Percentiles rank a stretch among this genome's conserved stretches.
These are phyloP conservation scores for Alternaria gaisen DNA, from an alignment of 2,329 filamentous ascomycete genomes.

Conservation along the genomic window DNA sequence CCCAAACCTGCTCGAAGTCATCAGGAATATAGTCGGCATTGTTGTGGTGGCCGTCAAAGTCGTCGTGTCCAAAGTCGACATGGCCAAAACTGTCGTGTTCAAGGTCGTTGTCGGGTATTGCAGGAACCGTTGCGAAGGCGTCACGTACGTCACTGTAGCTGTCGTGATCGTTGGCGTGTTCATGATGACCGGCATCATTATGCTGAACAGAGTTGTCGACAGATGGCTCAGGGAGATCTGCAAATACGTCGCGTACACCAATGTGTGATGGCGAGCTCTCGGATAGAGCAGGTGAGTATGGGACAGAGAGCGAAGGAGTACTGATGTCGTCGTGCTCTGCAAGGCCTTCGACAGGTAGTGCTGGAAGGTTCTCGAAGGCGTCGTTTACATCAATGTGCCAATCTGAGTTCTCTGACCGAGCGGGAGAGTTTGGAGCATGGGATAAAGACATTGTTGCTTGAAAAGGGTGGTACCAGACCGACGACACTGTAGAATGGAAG, in stretches of 20 bases:
- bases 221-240: neutral
- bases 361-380: neutral
- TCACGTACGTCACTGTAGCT: neutral
- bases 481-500: neutral
- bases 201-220: neutral
- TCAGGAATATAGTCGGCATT: neutral
- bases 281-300: neutral
- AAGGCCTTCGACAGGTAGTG: neutral
- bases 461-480: conserved; percentile 3
- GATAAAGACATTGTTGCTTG: conserved; percentile 1
- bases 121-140: neutral
- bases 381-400: neutral
- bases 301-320: neutral
- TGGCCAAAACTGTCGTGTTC: neutral
- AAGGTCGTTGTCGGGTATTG: neutral
- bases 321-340: neutral
- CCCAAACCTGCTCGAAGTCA: neutral
- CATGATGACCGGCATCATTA: neutral
- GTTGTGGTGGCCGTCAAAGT: neutral
- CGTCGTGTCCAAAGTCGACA: neutral
- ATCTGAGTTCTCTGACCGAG: neutral
- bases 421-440: neutral
- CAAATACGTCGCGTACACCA: neutral
- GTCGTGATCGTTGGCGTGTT: neutral
- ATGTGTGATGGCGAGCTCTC: neutral